A percentile compares a stretch with the other conserved stretches of the same genome.
Conservation (phyloP, 345 rosid genomes). For the Cardamine chenopodiifolia region DNA sequence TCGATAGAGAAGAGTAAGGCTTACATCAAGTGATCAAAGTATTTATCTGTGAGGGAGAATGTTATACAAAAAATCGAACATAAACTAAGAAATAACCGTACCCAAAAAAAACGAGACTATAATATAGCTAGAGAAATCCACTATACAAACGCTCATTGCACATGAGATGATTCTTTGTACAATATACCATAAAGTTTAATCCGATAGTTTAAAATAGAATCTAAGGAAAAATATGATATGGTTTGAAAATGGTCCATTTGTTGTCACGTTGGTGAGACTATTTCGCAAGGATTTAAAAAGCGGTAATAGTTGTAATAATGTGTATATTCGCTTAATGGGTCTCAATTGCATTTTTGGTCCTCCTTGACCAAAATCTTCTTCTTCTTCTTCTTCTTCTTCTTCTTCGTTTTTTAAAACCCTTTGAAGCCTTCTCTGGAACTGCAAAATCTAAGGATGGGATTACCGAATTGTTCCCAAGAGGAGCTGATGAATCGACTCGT, state of each 20-base stretch:
- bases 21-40: not conserved
- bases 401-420: constrained; percentile 14
- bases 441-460: constrained; percentile 43
- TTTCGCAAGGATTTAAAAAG: not conserved
- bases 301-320: constrained; percentile 3
- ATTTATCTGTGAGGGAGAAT: not conserved
- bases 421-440: not conserved
- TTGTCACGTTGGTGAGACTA: constrained; percentile 17
- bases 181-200: not conserved
- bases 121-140: not conserved
- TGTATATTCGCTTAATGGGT: too few relatives aligned
- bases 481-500: constrained; percentile 54
- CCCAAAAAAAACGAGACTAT: not conserved
- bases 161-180: not conserved
- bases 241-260: constrained; percentile 28
- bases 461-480: constrained; percentile 42
- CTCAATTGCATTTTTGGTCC: not conserved
- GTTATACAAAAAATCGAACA: not conserved
- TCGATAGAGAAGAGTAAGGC: not conserved
- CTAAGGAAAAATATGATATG: not conserved
- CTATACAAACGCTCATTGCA: not conserved
- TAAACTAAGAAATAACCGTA: not conserved
- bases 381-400: constrained; percentile 1
- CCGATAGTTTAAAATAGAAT: not conserved
- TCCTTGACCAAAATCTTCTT: not conserved